Evolutionary conservation across 2,329 filamentous ascomycete species (phyloP), one percentile per base, ranked within the genome.

Genomic region (Epichloe elymi): DNA sequence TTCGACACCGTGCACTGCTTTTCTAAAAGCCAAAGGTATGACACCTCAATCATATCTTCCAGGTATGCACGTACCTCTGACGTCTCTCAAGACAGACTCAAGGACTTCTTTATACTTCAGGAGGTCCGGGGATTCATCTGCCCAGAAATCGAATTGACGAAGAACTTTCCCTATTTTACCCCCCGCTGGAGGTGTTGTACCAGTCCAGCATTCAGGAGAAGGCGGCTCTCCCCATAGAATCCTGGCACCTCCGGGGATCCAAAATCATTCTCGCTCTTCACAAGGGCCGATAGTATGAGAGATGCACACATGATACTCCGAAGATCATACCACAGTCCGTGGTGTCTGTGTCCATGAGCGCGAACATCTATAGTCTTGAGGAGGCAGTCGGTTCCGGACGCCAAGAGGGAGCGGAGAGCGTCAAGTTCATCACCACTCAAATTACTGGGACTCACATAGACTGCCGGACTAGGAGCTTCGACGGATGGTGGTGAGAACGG

Each of bases 321-420:
- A 35, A 58, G 44, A 17, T 56, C 56, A 26, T 56, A 63, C 60
- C 60, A 63, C 0, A 58, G 55, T 2, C 60, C 60, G 36, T 63
- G 60, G 39, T 60, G 60, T 10, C 60, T 50, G 46, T 61, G 55
- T 44, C 55, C 47, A 26, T 53, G 49, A 35, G 53, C n/a, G 38
- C 59, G 48, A 44, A 56, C 44, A 49, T 59, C 56, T 11, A 59
- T 56, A 2, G 56, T 58, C 44, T 59, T 58, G 20, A 59, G 48
- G 23, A 51, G 57, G 51, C 56, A 59, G 14, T 58, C 56, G 30
- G 57, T 55, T n/a, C 55, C 56, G 3, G 56, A 55, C 7, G 46
- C 20, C 15, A 59, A 50, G 7, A 59, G 53, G 3, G 55, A 56
- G 20, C 54, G 52, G 2, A 57, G 51, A 3, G 56, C 41, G 17